Base-by-base conservation (phyloP, 2,329 filamentous ascomycete species). In the Botrytis fabae region DNA sequence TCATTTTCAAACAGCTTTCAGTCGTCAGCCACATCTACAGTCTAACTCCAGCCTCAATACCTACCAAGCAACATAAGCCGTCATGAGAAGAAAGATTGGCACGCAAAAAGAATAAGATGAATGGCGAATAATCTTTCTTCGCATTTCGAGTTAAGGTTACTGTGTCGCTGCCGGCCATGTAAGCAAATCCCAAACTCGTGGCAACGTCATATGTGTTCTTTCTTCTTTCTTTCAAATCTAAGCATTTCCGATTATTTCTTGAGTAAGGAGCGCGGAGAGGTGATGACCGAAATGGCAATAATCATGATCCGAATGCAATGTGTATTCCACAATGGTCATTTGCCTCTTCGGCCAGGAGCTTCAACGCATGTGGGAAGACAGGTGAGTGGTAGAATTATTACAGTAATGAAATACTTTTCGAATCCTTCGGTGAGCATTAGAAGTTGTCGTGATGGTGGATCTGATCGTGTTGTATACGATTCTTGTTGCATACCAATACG, bases 331-430 rank as follows among this genome's bases (percentile, higher is more conserved):
- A 22, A 54, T 68, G 46, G 20, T 10, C 25, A 68, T 54, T 57
- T 68, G 35, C 64, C 28, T 57, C 64, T 42, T 40, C 25, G 54
- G 35, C 46, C 35, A 68, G 64, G 46, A 57, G 48, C 48, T 57
- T 54, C 8, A 35, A 68, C 20, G 25, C 51, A 25, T 12, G 25
- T n/a, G n/a, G 28, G 28, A 25, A 7, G 16, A 16, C 4, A 22
- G 8, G 8, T 38, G 25, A 54, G 22, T 40, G 5, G 32, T 46
- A 18, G 61, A 14, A 28, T 44, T n/a, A 25, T 7, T 38, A 14
- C 28, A 18, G 42, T 25, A 9, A 42, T 54, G 18, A 22, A 12
- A 5, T 68, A 32, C 16, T 14, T 35, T 57, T 68, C 1, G 40
- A 38, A 57, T 42, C 35, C 64, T 57, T 66, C 10, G 35, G 35